Conservation (phyloP, 75 land plant species). For the Cunninghamia lanceolata region DNA sequence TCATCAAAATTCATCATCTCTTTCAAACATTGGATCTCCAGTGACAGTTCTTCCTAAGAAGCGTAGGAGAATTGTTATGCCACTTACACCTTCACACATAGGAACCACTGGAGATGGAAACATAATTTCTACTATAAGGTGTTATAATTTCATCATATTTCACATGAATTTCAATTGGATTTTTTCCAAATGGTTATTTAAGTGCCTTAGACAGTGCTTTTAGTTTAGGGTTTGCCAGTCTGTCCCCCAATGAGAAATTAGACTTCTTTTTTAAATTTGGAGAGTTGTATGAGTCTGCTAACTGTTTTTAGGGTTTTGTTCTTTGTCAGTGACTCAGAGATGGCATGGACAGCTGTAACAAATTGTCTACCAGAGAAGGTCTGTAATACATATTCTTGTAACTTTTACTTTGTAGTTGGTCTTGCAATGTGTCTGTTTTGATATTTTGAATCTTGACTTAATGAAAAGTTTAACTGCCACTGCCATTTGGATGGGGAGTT, state of each 20-base stretch:
- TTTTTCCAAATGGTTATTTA: not conserved
- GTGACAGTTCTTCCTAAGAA: not conserved
- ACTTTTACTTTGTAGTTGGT: not conserved
- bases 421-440: not conserved
- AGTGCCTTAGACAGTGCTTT: not conserved
- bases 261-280: not conserved
- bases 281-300: not conserved
- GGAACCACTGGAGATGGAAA: not conserved
- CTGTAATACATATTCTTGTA: not conserved
- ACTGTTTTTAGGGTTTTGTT: not conserved
- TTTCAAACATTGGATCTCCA: not conserved
- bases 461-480: not conserved
- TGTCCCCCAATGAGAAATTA: not conserved
- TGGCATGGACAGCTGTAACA: slow-evolving; percentile 41
- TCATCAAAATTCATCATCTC: slow-evolving; percentile 1
- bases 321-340: slow-evolving; percentile 34
- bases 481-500: not conserved
- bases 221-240: not conserved
- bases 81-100: not conserved
- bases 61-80: not conserved
- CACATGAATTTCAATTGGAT: not conserved
- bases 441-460: not conserved
- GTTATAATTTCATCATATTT: not conserved
- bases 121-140: slow-evolving; percentile 4
- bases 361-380: slow-evolving; percentile 50